Conservation (phyloP, 2,329 filamentous ascomycete genomes). For the Penicillium expansum region DNA sequence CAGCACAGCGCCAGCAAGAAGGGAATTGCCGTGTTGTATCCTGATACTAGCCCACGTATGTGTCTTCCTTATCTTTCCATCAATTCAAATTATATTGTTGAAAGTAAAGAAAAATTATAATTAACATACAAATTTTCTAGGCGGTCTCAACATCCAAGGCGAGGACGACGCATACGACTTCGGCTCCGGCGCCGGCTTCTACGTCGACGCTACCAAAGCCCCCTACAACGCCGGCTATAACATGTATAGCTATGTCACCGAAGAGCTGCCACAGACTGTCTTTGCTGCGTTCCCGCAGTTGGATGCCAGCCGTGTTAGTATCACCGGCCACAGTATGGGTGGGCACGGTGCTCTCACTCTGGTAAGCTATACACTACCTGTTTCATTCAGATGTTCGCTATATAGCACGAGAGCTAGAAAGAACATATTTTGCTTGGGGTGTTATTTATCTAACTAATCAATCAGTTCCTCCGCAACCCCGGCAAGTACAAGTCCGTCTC, state of each 20-base stretch:
- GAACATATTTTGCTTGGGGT: not conserved
- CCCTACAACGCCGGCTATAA: constrained; percentile 78
- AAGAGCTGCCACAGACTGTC: constrained; percentile 76
- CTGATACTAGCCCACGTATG: constrained; percentile 86
- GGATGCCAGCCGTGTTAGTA: constrained; percentile 69
- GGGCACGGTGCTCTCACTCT: constrained; percentile 92
- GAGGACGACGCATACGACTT: constrained; percentile 92
- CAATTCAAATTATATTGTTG: not conserved
- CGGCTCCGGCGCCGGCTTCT: constrained; percentile 88
- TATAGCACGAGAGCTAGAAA: constrained; percentile 3
- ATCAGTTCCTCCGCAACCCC: constrained; percentile 79
- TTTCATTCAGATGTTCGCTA: constrained; percentile 63
- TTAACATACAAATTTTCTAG: constrained; percentile 35
- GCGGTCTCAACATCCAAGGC: constrained; percentile 73
- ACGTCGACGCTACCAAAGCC: constrained; percentile 76
- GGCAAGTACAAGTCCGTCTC: constrained; percentile 84
- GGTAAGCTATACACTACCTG: constrained; percentile 35
- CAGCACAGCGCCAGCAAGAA: constrained; percentile 75
- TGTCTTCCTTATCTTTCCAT: constrained; percentile 28
- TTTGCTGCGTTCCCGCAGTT: constrained; percentile 71
- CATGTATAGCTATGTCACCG: constrained; percentile 92
- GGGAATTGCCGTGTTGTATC: constrained; percentile 89
- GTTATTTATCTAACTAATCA: not conserved
- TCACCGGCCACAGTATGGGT: constrained; percentile 95
- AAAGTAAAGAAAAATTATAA: not conserved